Base-by-base conservation (phyloP, 1,284 basidiomycete genomes). In the Phylloboletellus chloephorus region DNA sequence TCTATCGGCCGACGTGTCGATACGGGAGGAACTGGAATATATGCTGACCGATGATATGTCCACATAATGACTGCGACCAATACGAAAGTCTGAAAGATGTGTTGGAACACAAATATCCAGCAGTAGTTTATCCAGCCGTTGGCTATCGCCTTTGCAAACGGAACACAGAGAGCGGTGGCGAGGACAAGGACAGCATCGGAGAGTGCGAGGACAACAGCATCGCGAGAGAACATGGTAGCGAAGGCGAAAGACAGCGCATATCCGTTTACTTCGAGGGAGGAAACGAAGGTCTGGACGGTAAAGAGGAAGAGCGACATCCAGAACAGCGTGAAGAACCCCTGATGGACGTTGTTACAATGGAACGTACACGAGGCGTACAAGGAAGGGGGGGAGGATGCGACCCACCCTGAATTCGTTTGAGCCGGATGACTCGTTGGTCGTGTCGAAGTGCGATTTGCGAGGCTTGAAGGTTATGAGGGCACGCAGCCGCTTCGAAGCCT, bases 251-350 rank as follows among this genome's bases (percentile, higher is more conserved):
- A 83, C 28, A 97, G 74, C 0, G 90, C 75, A 31, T 82, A 79
- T 19, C 92, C 92, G 24, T 78, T 83, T 6, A 74, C 68, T 54
- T 89, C 81, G 53, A 90, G 81, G 51, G 84, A 79, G 33, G 76
- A 73, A 31, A 93, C 68, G 55, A 89, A 89, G 1, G 86, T 88
- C 50, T 82, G 73, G 23, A 91, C 58, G 16, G 82, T 79, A 52
- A 89, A 82, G 35, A 95, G 72, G 53, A 88, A 91, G 53, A 90
- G 76, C 16, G 84, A 89, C 57, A 83, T 78, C 80, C 93, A 96
- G 67, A 96, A 96, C 39, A 97, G 74, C 2, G 85, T 78, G 65
- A 92, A 96, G 72, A 96, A 96, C 1, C 93, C 93, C 80, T 85
- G 53, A 7, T 0, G 21, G 22, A 32, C 11, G 33, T 22, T 34